Evolutionary conservation across 345 rosid genomes (phyloP).

Genomic region (Crucihimalaya himalaica): DNA sequence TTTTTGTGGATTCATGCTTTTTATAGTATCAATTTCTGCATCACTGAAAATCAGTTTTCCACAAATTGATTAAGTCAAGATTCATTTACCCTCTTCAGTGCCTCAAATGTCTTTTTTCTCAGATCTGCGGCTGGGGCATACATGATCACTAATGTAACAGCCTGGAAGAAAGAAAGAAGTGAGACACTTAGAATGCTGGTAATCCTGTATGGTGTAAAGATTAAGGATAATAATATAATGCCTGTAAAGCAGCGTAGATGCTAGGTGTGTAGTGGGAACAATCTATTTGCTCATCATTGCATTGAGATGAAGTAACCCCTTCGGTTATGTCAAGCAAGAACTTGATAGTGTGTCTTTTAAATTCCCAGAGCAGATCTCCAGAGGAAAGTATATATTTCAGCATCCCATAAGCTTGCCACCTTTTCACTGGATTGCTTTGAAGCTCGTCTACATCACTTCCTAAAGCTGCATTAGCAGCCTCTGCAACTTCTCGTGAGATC

Average conservation of each 20-base stretch:
- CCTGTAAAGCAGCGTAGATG: slow-evolving; percentile 73
- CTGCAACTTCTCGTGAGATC: slow-evolving; percentile 51
- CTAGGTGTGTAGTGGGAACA: slow-evolving; percentile 58
- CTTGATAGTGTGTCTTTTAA: slow-evolving; percentile 64
- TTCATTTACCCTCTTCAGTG: slow-evolving; percentile 61
- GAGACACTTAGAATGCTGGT: slow-evolving; percentile 13
- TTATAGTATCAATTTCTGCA: slow-evolving; percentile 10
- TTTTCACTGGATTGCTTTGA: slow-evolving; percentile 51
- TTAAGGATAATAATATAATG: slow-evolving; percentile 32
- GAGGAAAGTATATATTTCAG: slow-evolving; percentile 63
- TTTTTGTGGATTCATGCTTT: neutral
- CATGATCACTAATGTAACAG: slow-evolving; percentile 53
- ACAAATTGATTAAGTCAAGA: slow-evolving; percentile 3
- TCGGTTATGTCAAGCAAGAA: slow-evolving; percentile 63
- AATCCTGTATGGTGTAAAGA: slow-evolving; percentile 20
- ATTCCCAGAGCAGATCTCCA: slow-evolving; percentile 60
- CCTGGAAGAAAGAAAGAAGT: slow-evolving; percentile 48
- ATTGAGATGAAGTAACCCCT: slow-evolving; percentile 43
- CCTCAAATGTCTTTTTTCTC: slow-evolving; percentile 73
- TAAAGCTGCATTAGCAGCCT: slow-evolving; percentile 51
- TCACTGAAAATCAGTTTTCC: neutral
- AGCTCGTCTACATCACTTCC: slow-evolving; percentile 54
- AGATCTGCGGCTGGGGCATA: slow-evolving; percentile 54
- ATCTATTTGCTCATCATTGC: slow-evolving; percentile 47
- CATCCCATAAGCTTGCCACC: slow-evolving; percentile 88